Base-by-base conservation (phyloP, 78 protist species). In the Dictyostelium intermedium region DNA sequence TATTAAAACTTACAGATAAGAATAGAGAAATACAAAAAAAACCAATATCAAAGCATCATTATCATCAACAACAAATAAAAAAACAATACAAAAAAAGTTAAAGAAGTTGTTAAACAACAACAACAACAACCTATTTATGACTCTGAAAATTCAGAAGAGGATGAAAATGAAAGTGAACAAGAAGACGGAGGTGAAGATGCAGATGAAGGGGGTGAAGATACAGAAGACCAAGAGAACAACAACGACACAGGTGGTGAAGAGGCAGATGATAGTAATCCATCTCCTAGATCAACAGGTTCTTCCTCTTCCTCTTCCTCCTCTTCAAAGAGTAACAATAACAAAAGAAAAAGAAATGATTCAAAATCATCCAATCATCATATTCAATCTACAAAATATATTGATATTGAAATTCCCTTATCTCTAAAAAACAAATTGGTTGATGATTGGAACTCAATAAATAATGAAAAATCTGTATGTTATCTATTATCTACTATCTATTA, bases 381-480 rank as follows among this genome's bases (percentile, higher is more conserved):
- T 18, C 16, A 14, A 10, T 34, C 35, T 20, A 16, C 25, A 61
- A 32, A 25, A 82, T 34, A 7, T 63, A 66, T 73, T 41, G 63
- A 77, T 43, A 79, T 79, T 25, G 69, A 30, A 8, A 66, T 87
- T 37, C 93, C 84, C 1, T 53, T 78, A 16, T 5, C 50, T 18
- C 45, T 77, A 39, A 87, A 87, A 79, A 63, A 25, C 0, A 30
- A 41, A 66, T 37, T 87, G 18, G 81, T 63, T 18, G 93, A 87
- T 35, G 85, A 87, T 87, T 87, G 84, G 84, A 30, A 20, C 9
- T 63, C 43, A 10, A 43, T 87, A 41, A 63, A 37, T 30, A 87
- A 87, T 63, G 93, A 87, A 20, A 87, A 87, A 87, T 73, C 73
- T 9, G 92, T 85, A 74, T 7, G 89, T 61, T n/a, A n/a, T n/a